Base-by-base conservation (phyloP, 352 stramenopile species). In the Halophytophthora polymorphica region DNA sequence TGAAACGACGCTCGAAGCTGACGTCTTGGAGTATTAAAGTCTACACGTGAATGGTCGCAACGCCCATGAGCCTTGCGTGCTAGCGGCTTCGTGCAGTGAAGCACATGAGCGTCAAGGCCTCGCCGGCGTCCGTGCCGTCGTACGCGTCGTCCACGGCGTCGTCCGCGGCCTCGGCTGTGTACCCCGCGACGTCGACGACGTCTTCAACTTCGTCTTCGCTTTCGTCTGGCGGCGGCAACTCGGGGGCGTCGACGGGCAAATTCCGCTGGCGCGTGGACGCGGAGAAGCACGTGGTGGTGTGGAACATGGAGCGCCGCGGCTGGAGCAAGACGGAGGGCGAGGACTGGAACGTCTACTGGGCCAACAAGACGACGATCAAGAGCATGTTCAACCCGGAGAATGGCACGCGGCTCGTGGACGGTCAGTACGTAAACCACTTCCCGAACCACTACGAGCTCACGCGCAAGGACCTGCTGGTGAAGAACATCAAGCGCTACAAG, bases 291-390 rank as follows among this genome's bases (percentile, higher is more conserved):
- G 80, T 91, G 18, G 77, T 91, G 1, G 72, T 83, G 48, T 91
- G 77, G 77, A 91, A 88, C 54, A 90, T 88, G 53, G 81, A 89
- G 63, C 77, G 86, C 38, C 78, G 87, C 33, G 85, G 87, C 34
- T 96, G 87, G 86, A 60, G 71, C 41, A 88, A 86, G 28, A 89
- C 86, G 0, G 80, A 92, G 21, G 74, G 72, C 5, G 82, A 94
- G 47, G 90, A 97, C 75, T 97, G 90, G 90, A 95, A 97, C 64
- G 77, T 97, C 51, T 97, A 95, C 69, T 97, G 90, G 90, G 90
- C 89, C 37, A 95, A 73, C 58, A 95, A 96, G 44, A 66, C 69
- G 15, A 93, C 68, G 22, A 88, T 97, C 56, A 95, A 92, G 64
- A 79, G 56, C 42, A 73, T 97, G 29, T 96, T 97, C 61, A 96